Evolutionary conservation across 1,139 yeast genomes (phyloP).

Genomic region (Kodamaea sp.): DNA sequence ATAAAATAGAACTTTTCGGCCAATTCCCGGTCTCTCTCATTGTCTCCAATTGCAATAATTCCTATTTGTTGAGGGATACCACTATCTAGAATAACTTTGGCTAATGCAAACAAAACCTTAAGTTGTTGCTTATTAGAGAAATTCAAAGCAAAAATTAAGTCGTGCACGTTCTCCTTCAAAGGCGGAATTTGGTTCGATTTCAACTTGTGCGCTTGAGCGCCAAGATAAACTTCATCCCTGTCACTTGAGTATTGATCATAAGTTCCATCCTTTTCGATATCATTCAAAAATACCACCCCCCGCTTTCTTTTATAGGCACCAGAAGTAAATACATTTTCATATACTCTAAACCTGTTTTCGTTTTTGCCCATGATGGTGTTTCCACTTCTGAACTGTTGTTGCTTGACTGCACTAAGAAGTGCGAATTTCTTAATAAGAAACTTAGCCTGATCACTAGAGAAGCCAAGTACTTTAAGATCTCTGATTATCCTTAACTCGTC

Average conservation of each 20-base stretch:
- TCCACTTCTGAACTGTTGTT: constrained; percentile 37
- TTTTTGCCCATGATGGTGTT: constrained; percentile 36
- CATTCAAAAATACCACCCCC: constrained; percentile 73
- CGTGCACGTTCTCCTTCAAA: constrained; percentile 73
- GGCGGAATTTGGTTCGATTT: constrained; percentile 66
- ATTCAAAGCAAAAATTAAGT: constrained; percentile 70
- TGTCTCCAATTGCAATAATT: constrained; percentile 57
- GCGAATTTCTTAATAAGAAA: constrained; percentile 49
- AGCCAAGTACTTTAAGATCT: constrained; percentile 34
- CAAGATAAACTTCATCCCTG: constrained; percentile 41
- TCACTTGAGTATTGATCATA: constrained; percentile 52
- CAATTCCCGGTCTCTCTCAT: constrained; percentile 28
- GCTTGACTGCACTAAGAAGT: constrained; percentile 35
- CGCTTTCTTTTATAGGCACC: constrained; percentile 25
- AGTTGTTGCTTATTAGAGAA: constrained; percentile 53
- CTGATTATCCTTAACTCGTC: constrained; percentile 38
- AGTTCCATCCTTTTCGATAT: constrained; percentile 62
- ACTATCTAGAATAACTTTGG: constrained; percentile 53
- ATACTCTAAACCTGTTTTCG: constrained; percentile 40
- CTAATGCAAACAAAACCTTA: constrained; percentile 46
- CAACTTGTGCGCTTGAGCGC: constrained; percentile 18
- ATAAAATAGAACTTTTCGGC: constrained; percentile 39
- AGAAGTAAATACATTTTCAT: constrained; percentile 33
- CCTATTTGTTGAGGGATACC: constrained; percentile 83
- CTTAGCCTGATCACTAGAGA: constrained; percentile 37